Evolutionary conservation across 371 early-diverging fungal genomes (phyloP).

Genomic region (Blakeslea trispora): DNA sequence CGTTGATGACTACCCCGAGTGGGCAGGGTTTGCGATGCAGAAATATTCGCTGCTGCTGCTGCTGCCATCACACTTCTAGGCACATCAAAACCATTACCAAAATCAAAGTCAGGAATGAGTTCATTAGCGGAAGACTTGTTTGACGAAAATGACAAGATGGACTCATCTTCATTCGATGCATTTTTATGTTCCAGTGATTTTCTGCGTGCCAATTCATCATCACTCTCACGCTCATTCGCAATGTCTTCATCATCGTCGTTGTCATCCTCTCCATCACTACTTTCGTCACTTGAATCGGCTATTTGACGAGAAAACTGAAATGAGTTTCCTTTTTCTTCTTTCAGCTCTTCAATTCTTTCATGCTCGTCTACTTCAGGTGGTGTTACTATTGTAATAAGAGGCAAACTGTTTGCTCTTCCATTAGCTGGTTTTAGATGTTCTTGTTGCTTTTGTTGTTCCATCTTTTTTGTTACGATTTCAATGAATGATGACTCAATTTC

Average conservation of each 20-base stretch:
- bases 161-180: neutral
- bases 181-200: conserved; percentile 5
- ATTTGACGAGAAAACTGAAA: conserved; percentile 39
- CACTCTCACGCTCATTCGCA: conserved; percentile 34
- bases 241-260: conserved; percentile 25
- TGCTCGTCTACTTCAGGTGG: conserved; percentile 20
- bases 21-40: conserved; percentile 18
- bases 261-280: conserved; percentile 35
- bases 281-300: conserved; percentile 53
- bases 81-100: conserved; percentile 52
- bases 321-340: conserved; percentile 14
- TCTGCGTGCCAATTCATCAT: conserved; percentile 46
- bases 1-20: conserved; percentile 10
- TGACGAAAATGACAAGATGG: conserved; percentile 7
- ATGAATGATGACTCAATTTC: conserved; percentile 18
- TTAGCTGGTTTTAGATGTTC: conserved; percentile 18
- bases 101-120: conserved; percentile 50
- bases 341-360: neutral
- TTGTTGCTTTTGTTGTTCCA: conserved; percentile 1
- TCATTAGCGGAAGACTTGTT: conserved; percentile 26
- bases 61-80: conserved; percentile 25
- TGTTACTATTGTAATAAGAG: conserved; percentile 36
- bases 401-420: conserved; percentile 42
- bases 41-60: too few relatives aligned
- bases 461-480: conserved; percentile 11